A percentile compares a stretch with the other conserved stretches of the same genome.
These are phyloP conservation scores for Chalciporus chontae DNA, from an alignment of 768 basidiomycete genomes.

Conservation along the genomic window DNA sequence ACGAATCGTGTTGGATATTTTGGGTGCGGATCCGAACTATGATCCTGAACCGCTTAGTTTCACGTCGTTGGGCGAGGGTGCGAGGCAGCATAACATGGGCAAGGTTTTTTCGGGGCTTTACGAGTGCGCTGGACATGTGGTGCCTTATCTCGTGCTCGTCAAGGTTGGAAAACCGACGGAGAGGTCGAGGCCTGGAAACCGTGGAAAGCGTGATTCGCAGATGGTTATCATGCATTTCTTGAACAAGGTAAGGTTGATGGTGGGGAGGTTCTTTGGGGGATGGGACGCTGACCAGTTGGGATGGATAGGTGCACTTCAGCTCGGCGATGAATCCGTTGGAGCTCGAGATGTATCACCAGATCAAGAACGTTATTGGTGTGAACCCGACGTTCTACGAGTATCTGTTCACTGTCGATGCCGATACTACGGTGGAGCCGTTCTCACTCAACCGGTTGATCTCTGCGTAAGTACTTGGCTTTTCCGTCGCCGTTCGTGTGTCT, in stretches of 20 bases:
- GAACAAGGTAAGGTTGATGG: slow-evolving; percentile 66
- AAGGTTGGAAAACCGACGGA: slow-evolving; percentile 97
- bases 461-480: slow-evolving; percentile 56
- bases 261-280: too few relatives aligned
- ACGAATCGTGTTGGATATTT: slow-evolving; percentile 92
- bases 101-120: slow-evolving; percentile 97
- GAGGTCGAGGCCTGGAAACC: slow-evolving; percentile 89
- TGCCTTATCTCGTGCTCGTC: slow-evolving; percentile 88
- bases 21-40: slow-evolving; percentile 88
- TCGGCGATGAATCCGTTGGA: slow-evolving; percentile 95
- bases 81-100: slow-evolving; percentile 97
- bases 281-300: background rate
- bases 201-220: slow-evolving; percentile 98
- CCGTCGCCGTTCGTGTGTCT: background rate
- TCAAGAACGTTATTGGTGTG: slow-evolving; percentile 99
- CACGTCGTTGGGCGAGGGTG: slow-evolving; percentile 89
- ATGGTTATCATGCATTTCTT: slow-evolving; percentile 96
- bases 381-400: slow-evolving; percentile 99
- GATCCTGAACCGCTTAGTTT: slow-evolving; percentile 96
- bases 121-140: slow-evolving; percentile 91
- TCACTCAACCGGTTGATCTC: slow-evolving; percentile 90
- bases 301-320: slow-evolving; percentile 86
- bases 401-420: slow-evolving; percentile 88
- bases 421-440: slow-evolving; percentile 87
- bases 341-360: slow-evolving; percentile 98